phyloP scores from a whole-genome alignment of 352 stramenopile species.

The Globisporangium orthogonon region DNA sequence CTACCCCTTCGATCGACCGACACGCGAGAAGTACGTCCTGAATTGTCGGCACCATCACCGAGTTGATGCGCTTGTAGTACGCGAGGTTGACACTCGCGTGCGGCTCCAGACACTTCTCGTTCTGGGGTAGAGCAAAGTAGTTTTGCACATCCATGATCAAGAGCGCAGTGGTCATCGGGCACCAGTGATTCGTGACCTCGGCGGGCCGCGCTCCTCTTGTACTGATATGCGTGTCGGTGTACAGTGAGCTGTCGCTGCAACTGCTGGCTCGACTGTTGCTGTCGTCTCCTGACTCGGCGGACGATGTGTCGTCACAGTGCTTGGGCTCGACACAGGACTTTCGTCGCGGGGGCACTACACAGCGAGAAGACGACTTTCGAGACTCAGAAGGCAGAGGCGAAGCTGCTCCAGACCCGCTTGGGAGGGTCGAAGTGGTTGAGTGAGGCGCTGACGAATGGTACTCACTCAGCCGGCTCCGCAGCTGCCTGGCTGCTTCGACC shows the following conservation, averaged over 20 bases:
- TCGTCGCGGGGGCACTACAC: no score
- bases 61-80: conserved; percentile 51
- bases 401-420: conserved; percentile 4
- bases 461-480: conserved; percentile 41
- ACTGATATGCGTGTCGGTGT: conserved; percentile 8
- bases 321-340: not conserved
- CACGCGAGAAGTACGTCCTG: conserved; percentile 54
- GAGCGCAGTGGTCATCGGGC: conserved; percentile 55
- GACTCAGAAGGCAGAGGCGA: not conserved
- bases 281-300: not conserved
- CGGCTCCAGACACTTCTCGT: conserved; percentile 16
- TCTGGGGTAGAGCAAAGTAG: conserved; percentile 42
- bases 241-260: conserved; percentile 2
- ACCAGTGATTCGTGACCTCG: conserved; percentile 36
- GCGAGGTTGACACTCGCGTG: conserved; percentile 9
- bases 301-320: conserved; percentile 4
- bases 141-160: conserved; percentile 69
- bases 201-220: conserved; percentile 9
- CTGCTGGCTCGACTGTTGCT: conserved; percentile 1
- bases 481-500: conserved; percentile 34
- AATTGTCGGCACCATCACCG: conserved; percentile 43
- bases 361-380: not conserved
- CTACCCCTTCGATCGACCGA: conserved; percentile 41
- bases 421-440: conserved; percentile 7
- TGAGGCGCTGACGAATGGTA: not conserved